phyloP scores from a whole-genome alignment of 148 eudicot species.

The Drosera capensis region DNA sequence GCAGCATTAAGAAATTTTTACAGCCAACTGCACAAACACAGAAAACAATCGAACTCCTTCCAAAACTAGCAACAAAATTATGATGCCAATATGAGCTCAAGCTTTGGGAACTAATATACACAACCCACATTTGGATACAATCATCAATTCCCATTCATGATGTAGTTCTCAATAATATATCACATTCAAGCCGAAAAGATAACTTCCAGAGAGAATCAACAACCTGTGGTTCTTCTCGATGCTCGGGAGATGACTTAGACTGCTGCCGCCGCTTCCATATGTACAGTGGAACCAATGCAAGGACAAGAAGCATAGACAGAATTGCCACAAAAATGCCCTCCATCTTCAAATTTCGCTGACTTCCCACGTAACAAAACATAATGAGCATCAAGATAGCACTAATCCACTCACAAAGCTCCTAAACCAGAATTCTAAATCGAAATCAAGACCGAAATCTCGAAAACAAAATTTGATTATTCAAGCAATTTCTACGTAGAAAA shows the following conservation, averaged over 20 bases:
- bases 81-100: too few species aligned
- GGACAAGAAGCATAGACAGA: constrained; percentile 48
- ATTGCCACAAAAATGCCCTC: constrained; percentile 63
- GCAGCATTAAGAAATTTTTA: not conserved
- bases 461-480: too few species aligned
- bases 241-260: constrained; percentile 24
- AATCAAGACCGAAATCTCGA: too few species aligned
- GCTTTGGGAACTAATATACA: too few species aligned
- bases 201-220: not conserved
- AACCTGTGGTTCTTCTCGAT: constrained; percentile 74
- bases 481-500: too few species aligned
- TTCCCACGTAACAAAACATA: constrained; percentile 7
- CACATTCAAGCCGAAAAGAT: too few species aligned
- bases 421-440: too few species aligned
- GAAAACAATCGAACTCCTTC: not conserved
- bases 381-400: not conserved
- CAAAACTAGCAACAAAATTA: too few species aligned
- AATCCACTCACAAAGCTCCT: too few species aligned
- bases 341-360: constrained; percentile 36
- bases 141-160: too few species aligned
- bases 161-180: too few species aligned
- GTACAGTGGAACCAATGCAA: constrained; percentile 63
- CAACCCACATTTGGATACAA: too few species aligned
- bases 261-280: constrained; percentile 68
- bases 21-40: not conserved